These are phyloP conservation scores for Podospora pseudocomata DNA, from an alignment of 495 filamentous ascomycete genomes.

Conservation along the genomic window DNA sequence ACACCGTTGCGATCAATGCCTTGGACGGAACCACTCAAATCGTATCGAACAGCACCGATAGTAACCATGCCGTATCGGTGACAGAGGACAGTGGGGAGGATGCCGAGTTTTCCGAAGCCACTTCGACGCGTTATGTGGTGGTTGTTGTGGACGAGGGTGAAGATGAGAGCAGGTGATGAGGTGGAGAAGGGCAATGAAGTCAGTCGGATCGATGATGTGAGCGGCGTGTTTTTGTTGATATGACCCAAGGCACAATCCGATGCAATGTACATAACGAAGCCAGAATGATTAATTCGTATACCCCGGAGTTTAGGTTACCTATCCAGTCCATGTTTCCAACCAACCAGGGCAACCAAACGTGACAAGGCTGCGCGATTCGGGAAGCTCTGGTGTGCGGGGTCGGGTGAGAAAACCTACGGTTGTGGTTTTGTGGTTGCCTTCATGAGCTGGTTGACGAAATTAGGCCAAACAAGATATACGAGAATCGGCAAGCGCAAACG, in stretches of 20 bases:
- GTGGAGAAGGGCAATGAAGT: background rate
- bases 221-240: background rate
- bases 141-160: slow-evolving; percentile 25
- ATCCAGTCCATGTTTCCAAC: background rate
- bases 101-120: slow-evolving; percentile 15
- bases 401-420: background rate
- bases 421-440: background rate
- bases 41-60: slow-evolving; percentile 13
- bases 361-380: background rate
- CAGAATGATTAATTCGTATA: slow-evolving; percentile 1
- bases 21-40: slow-evolving; percentile 26
- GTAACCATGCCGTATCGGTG: slow-evolving; percentile 26
- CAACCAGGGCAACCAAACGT: background rate
- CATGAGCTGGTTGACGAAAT: background rate
- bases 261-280: slow-evolving; percentile 1
- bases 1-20: slow-evolving; percentile 31
- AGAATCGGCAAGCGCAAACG: background rate
- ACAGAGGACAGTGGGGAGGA: slow-evolving; percentile 24
- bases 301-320: background rate
- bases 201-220: background rate
- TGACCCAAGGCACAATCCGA: background rate
- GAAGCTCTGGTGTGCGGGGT: background rate
- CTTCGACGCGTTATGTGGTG: slow-evolving; percentile 30
- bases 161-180: background rate
- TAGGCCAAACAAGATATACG: background rate